Base-by-base conservation (phyloP, 768 basidiomycete genomes). In the Kwoniella dendrophila region DNA sequence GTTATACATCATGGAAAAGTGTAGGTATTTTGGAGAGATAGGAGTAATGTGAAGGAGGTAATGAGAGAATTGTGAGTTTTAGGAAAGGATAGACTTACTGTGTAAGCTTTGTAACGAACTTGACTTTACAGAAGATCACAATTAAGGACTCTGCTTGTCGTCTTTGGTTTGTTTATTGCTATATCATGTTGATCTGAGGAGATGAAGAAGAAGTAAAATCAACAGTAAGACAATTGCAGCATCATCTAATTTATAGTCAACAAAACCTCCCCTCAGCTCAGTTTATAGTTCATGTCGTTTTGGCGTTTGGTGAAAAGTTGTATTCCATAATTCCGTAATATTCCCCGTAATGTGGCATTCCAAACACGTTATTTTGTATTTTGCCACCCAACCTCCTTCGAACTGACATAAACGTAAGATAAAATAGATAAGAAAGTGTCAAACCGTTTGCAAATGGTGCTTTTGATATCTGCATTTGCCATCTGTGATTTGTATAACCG, bases 1-100 rank as follows among this genome's bases (percentile, higher is more conserved):
- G 67, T 44, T 71, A 53, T 68, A 67, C 74, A 73, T 75, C 74
- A 73, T 52, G 62, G 56, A 49, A 59, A 50, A 52, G 66, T 8
- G 33, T 24, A 16, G 54, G 52, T 50, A 43, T 36, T 38, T 38
- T 18, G 36, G 36, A 27, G n/a, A 30, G 7, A 26, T 14, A 11
- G 47, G 26, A n/a, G 16, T 11, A 36, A 53, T 27, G 14, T 29
- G 29, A 40, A 10, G 27, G 49, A n/a, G 30, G 34, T 53, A 48
- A 20, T n/a, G n/a, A n/a, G n/a, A n/a, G n/a, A n/a, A n/a, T n/a
- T n/a, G n/a, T n/a, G n/a, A n/a, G n/a, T n/a, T n/a, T n/a, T n/a
- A n/a, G n/a, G n/a, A 16, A 55, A 27, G 16, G 26, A 53, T 24
- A 50, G 2, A 56, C 34, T 47, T 20, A 49, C 47, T 58, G 47